Conservation (phyloP, 192 early-diverging fungal genomes). For the Coemansia sp. region DNA sequence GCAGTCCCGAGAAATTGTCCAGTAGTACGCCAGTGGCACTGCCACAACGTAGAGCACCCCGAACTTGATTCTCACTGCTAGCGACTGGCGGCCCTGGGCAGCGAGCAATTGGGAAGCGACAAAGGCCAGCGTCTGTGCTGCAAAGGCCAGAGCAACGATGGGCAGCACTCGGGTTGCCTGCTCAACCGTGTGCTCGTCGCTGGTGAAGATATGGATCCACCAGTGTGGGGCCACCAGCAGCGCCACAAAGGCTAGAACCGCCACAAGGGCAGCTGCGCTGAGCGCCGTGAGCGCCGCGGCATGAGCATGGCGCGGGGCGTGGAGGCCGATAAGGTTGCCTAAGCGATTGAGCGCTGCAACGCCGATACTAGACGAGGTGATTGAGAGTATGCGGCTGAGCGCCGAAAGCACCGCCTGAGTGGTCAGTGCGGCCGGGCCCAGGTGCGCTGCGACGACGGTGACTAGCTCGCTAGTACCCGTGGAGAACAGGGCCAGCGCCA, state of each 20-base stretch:
- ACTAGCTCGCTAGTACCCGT: constrained; percentile 63
- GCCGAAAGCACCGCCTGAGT: constrained; percentile 78
- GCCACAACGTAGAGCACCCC: constrained; percentile 52
- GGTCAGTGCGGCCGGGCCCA: constrained; percentile 71
- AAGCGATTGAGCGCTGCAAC: constrained; percentile 80
- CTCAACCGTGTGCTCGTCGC: constrained; percentile 19
- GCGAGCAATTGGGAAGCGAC: constrained; percentile 60
- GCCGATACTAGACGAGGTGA: constrained; percentile 66
- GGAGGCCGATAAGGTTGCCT: constrained; percentile 69
- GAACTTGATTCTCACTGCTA: constrained; percentile 56
- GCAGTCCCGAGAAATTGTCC: constrained; percentile 44
- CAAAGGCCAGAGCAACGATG: constrained; percentile 21
- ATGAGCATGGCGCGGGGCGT: constrained; percentile 16
- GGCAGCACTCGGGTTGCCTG: constrained; percentile 1
- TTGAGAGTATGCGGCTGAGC: constrained; percentile 66
- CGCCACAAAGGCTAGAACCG: constrained; percentile 39
- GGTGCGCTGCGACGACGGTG: constrained; percentile 73
- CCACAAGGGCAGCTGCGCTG: constrained; percentile 13
- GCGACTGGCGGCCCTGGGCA: constrained; percentile 55
- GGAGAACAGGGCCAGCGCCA: constrained; percentile 35
- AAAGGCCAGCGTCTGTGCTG: constrained; percentile 53
- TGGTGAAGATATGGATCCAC: constrained; percentile 58
- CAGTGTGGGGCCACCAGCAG: constrained; percentile 9
- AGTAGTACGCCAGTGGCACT: constrained; percentile 58
- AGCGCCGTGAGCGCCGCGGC: constrained; percentile 8